Conservation (phyloP, 306 rosid species). For the Dalbergia cochinchinensis region DNA sequence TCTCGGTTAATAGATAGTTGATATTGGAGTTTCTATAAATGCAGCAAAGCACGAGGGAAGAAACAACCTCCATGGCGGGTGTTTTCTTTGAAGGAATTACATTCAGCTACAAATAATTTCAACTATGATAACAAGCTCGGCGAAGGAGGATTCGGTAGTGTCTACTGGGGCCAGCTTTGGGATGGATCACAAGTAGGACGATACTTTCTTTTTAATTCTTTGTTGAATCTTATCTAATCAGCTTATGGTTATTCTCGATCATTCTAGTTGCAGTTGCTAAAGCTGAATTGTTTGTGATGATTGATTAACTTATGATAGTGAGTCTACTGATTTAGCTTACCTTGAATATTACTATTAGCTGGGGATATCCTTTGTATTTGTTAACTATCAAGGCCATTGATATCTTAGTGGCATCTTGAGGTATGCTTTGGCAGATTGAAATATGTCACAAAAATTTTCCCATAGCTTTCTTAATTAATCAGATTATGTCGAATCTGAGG, state of each 20-base stretch:
- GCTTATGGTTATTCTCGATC: constrained; percentile 16
- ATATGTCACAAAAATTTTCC: background rate
- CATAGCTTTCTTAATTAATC: constrained; percentile 8
- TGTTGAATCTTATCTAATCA: constrained; percentile 19
- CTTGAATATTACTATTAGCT: background rate
- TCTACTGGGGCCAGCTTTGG: constrained; percentile 99
- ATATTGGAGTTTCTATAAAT: constrained; percentile 39
- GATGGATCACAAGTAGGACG: constrained; percentile 92
- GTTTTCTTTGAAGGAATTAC: constrained; percentile 92
- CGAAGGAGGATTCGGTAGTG: constrained; percentile 98
- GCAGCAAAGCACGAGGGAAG: constrained; percentile 84
- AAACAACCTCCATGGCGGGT: constrained; percentile 90
- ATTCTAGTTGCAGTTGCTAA: constrained; percentile 6
- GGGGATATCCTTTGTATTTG: background rate
- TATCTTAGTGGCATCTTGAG: too few species aligned
- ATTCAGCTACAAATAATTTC: constrained; percentile 93
- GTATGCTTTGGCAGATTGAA: constrained; percentile 16
- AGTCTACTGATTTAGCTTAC: background rate
- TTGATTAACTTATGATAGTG: constrained; percentile 20
- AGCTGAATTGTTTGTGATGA: constrained; percentile 1
- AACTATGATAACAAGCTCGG: constrained; percentile 99
- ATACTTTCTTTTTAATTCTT: constrained; percentile 1
- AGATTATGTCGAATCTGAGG: background rate
- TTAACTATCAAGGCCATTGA: background rate
- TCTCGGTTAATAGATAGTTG: constrained; percentile 30